phyloP scores from a whole-genome alignment of 176 grass and related monocot species.

The Stipa capillata region DNA sequence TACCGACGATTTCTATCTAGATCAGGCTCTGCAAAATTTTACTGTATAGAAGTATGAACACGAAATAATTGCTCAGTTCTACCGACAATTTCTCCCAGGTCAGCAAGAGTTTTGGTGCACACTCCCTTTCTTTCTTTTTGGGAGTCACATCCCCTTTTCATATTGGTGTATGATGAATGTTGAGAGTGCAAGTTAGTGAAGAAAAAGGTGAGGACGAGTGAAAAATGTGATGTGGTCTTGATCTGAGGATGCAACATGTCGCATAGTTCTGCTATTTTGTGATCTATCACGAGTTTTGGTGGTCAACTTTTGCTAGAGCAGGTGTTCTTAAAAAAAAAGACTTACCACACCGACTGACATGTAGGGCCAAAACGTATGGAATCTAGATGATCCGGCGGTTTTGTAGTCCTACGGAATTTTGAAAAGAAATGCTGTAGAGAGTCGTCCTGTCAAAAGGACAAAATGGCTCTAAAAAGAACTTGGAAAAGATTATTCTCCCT shows the following conservation, averaged over 20 bases:
- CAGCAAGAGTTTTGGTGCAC: slow-evolving; percentile 19
- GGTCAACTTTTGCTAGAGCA: not conserved
- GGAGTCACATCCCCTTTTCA: slow-evolving; percentile 4
- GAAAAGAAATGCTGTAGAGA: not conserved
- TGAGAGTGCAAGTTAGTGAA: not conserved
- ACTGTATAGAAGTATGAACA: slow-evolving; percentile 6
- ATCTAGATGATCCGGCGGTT: not conserved
- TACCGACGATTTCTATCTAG: too few relatives aligned
- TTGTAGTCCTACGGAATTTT: not conserved
- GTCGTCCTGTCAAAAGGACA: not conserved
- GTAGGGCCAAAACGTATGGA: not conserved
- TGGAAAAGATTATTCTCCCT: too few relatives aligned
- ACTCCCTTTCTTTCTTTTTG: slow-evolving; percentile 33
- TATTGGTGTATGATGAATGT: slow-evolving; percentile 27
- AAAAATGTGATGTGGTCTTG: slow-evolving; percentile 5
- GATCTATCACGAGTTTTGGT: not conserved
- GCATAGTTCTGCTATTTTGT: not conserved
- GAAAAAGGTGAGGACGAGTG: not conserved
- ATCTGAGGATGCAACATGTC: not conserved
- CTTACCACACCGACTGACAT: slow-evolving; percentile 3
- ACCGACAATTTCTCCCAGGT: slow-evolving; percentile 9
- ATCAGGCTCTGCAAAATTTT: slow-evolving; percentile 10
- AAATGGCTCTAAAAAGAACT: too few relatives aligned
- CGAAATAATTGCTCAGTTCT: not conserved
- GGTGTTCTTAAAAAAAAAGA: not conserved